phyloP scores from a whole-genome alignment of 305 asterid species.

The Nicotiana rustica region DNA sequence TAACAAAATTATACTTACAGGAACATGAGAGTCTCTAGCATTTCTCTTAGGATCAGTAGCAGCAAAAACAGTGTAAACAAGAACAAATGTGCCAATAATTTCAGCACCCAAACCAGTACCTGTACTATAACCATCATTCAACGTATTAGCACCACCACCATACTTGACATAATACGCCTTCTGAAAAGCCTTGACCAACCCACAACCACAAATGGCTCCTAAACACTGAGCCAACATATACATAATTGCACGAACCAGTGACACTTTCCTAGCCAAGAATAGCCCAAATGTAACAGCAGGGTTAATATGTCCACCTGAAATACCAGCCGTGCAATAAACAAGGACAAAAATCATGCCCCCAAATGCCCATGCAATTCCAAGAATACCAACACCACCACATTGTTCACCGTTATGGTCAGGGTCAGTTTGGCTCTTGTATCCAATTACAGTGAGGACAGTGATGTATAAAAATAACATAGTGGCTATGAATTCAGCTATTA shows the following conservation, averaged over 20 bases:
- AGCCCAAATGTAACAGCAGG: slow-evolving; percentile 73
- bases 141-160: slow-evolving; percentile 67
- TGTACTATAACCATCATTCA: slow-evolving; percentile 53
- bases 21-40: slow-evolving; percentile 81
- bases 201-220: slow-evolving; percentile 77
- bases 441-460: slow-evolving; percentile 40
- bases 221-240: slow-evolving; percentile 75
- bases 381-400: slow-evolving; percentile 81
- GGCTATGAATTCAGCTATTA: slow-evolving; percentile 70
- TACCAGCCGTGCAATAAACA: slow-evolving; percentile 83
- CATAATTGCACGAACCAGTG: slow-evolving; percentile 60
- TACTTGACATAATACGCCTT: slow-evolving; percentile 46
- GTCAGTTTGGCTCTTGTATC: slow-evolving; percentile 35
- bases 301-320: slow-evolving; percentile 74
- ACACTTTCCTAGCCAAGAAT: slow-evolving; percentile 69
- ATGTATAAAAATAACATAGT: slow-evolving; percentile 56
- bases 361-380: slow-evolving; percentile 84
- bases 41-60: slow-evolving; percentile 79
- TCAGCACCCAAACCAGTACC: slow-evolving; percentile 75
- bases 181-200: slow-evolving; percentile 67
- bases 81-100: slow-evolving; percentile 72
- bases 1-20: slow-evolving; percentile 50
- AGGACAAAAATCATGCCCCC: slow-evolving; percentile 80
- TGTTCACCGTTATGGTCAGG: slow-evolving; percentile 33
- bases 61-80: slow-evolving; percentile 74